Evolutionary conservation across 495 filamentous ascomycete genomes (phyloP), one percentile per base, ranked within the genome.

Genomic region (Penicillium turbatum): DNA sequence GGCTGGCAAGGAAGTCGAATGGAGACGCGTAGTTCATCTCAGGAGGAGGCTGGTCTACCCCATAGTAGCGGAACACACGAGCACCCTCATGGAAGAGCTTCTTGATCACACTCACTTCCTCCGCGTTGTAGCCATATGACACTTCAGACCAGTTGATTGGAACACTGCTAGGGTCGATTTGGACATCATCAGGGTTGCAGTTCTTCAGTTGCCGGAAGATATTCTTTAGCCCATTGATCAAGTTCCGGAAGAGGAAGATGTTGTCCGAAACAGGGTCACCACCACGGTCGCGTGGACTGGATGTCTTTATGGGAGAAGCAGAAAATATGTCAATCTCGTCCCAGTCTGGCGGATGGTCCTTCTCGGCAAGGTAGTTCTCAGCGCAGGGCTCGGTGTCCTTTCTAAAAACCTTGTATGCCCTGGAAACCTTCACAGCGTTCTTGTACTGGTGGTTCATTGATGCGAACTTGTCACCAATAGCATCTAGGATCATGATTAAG

Each of bases 241-340:
- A 74, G 59, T 97, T 99, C 71, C 90, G 95, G 75, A 99, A 97
- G 1, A 99, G 72, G 63, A 97, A 99, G 59, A 97, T 93, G 70
- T 97, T 99, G 66, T 99, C 95, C 21, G 86, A 85, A n/a, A 97
- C 89, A 0, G 95, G 92, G 67, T 97, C 92, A 12, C 88, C 85
- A 35, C 84, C 89, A 26, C 93, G 83, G 60, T 99, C 95, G 16
- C 93, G 84, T 9, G 93, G 91, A 61, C 89, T 96, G 2, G 90
- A 89, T 0, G 88, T 92, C 71, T 95, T 96, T 70, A 99, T 97
- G 1, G 95, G 95, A 60, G 90, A 93, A 7, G 95, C 95, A 37
- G 80, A 86, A 68, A 97, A 97, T 50, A 99, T 97, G 68, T 99
- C 95, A 44, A 92, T 92, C 67, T 97, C 92, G 64, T 99, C 95